Base-by-base conservation (phyloP, 352 stramenopile genomes). In the Pythium rhizo-oryzae region DNA sequence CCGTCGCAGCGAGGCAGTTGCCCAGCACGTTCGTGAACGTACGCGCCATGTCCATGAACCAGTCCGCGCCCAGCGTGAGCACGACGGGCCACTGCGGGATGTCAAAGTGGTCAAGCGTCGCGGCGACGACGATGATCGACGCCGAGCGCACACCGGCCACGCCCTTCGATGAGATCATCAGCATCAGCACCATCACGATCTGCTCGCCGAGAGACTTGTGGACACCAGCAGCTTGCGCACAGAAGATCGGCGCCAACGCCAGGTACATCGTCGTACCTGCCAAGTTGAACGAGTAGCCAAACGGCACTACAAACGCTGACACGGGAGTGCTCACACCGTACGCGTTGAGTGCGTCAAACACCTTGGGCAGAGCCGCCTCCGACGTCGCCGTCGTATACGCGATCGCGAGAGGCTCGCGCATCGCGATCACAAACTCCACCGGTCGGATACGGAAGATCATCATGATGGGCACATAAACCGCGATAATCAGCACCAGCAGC, bases 211-310 rank as follows among this genome's bases (percentile, higher is more conserved):
- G 18, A 25, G 57, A 63, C 44, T 63, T 63, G 62, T 87, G 50
- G 8, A 75, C 52, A 15, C 69, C 76, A 3, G 81, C 59, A 1
- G 81, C 81, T 60, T 89, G 81, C 0, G 81, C 81, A 41, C 81
- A 89, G 61, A 89, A 89, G 28, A 89, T 69, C 0, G 78, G 58
- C 9, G 69, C 72, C 1, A 89, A 62, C 5, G 81, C 79, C 25
- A 87, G 47, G 75, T 89, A 85, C 30, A 89, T 58, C 0, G 81
- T 84, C 21, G 75, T 81, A 5, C 75, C 81, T 46, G 86, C 81
- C 4, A 89, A 69, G 66, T 89, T 89, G 78, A 89, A 89, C 65
- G 81, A 89, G 67, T 87, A 89, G 30, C 81, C 81, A 54, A 89
- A 87, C 0, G 81, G 81, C 9, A 89, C 78, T 11, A 89, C 81